Base-by-base conservation (phyloP, 2,329 filamentous ascomycete genomes). In the Colletotrichum sansevieriae region DNA sequence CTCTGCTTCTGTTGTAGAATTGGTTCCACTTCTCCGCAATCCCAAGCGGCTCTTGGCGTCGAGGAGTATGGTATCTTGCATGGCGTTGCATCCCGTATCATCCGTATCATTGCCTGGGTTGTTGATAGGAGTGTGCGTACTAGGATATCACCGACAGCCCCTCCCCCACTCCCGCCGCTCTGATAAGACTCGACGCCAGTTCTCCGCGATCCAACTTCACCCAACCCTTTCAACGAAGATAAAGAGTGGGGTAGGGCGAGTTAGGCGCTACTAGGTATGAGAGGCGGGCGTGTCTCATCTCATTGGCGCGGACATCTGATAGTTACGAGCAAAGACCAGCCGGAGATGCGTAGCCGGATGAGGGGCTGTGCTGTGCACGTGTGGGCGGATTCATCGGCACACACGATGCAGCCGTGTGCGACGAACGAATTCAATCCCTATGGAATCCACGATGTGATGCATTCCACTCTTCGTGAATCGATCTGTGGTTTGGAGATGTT, bases 1-100 rank as follows among this genome's bases (percentile, higher is more conserved):
- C 52, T 29, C n/a, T 39, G 52, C 52, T n/a, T 20, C 37, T 12
- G 22, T 41, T 13, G n/a, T 7, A 22, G 25, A 29, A 1, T 29
- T 22, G 22, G 35, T 37, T 43, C 59, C 59, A 57, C 59, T 67
- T 64, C 60, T 64, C 65, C 65, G 60, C 65, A 64, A 44, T 41
- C 13, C 55, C 2, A 5, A 4, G 37, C 37, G 37, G 44, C 37
- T 63, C 18, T 35, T 25, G 49, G 49, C 49, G 35, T n/a, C 18
- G 55, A 51, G 39, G 22, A 25, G 37, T 54, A 37, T 46, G 20
- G 47, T 65, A 54, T 49, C 63, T 29, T 47, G 56, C 37, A 18
- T 51, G 15, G 54, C 25, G 44, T 43, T 18, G 44, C 44, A 51
- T 25, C 43, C 33, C 12, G 47, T 54, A 22, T 37, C 37, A 15